Conservation (phyloP, 345 rosid species). For the Ceriops zippeliana region DNA sequence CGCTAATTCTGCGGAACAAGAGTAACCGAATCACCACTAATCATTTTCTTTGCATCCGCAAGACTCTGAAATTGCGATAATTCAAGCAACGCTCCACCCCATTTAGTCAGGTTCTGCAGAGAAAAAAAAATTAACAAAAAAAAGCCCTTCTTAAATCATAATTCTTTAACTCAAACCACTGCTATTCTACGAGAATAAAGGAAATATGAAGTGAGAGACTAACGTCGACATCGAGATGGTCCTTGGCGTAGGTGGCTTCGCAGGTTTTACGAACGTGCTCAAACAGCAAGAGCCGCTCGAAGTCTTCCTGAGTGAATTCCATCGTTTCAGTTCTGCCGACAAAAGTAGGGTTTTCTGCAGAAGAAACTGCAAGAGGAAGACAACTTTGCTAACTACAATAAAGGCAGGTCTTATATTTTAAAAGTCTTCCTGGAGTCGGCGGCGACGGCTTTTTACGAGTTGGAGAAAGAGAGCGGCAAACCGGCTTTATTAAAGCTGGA, state of each 20-base stretch:
- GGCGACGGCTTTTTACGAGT: too few species aligned
- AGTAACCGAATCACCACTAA: conserved; percentile 24
- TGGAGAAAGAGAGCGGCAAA: too few species aligned
- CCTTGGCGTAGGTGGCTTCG: conserved; percentile 47
- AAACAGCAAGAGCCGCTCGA: conserved; percentile 48
- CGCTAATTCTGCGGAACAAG: not conserved
- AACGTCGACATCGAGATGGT: conserved; percentile 69
- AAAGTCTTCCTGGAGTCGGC: too few species aligned
- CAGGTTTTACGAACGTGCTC: conserved; percentile 53
- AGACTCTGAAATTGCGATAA: conserved; percentile 50
- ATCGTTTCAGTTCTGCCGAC: not conserved
- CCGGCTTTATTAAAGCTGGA: too few species aligned
- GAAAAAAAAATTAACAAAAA: too few species aligned
- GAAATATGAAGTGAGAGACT: not conserved
- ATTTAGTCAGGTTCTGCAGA: conserved; percentile 45
- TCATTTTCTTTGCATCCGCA: conserved; percentile 39
- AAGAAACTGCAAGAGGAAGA: too few species aligned
- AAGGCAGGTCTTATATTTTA: too few species aligned
- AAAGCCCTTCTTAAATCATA: not conserved
- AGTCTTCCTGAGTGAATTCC: conserved; percentile 58
- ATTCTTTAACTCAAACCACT: not conserved
- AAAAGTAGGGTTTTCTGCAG: conserved; percentile 1
- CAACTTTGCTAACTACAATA: too few species aligned
- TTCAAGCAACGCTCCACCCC: conserved; percentile 60
- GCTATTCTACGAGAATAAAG: too few species aligned